Conservation (phyloP, 352 stramenopile genomes). For the Globisporangium nagaii region DNA sequence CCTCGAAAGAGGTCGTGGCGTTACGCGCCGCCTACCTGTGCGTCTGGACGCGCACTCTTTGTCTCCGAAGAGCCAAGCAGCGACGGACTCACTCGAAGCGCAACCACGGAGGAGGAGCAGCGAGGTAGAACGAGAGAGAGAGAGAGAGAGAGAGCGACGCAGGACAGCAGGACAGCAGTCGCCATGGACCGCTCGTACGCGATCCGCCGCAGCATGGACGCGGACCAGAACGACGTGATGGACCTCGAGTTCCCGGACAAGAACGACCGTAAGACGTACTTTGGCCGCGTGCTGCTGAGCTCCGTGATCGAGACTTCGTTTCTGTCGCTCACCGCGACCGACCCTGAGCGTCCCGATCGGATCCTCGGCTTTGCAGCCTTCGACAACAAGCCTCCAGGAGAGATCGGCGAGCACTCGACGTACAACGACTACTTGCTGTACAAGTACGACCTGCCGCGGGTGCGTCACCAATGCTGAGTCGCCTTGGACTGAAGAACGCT, state of each 20-base stretch:
- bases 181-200: conserved; percentile 29
- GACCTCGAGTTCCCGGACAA: conserved; percentile 61
- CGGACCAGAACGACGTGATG: conserved; percentile 48
- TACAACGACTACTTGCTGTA: conserved; percentile 35
- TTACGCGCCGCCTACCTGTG: too few species aligned
- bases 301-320: conserved; percentile 70
- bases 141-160: too few species aligned
- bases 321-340: conserved; percentile 57
- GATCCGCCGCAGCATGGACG: conserved; percentile 54
- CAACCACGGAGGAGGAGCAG: too few species aligned
- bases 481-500: too few species aligned
- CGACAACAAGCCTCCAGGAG: conserved; percentile 39
- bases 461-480: conserved; percentile 11
- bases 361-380: conserved; percentile 63
- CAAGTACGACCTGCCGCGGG: conserved; percentile 49
- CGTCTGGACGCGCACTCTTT: too few species aligned
- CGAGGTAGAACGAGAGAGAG: too few species aligned
- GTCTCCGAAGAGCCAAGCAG: neutral
- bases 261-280: conserved; percentile 53
- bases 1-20: too few species aligned
- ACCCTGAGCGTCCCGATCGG: conserved; percentile 38
- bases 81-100: too few species aligned
- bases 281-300: conserved; percentile 46
- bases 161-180: too few species aligned
- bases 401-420: conserved; percentile 30